Conservation (phyloP, 2,329 filamentous ascomycete genomes). For the Apiospora hydei region DNA sequence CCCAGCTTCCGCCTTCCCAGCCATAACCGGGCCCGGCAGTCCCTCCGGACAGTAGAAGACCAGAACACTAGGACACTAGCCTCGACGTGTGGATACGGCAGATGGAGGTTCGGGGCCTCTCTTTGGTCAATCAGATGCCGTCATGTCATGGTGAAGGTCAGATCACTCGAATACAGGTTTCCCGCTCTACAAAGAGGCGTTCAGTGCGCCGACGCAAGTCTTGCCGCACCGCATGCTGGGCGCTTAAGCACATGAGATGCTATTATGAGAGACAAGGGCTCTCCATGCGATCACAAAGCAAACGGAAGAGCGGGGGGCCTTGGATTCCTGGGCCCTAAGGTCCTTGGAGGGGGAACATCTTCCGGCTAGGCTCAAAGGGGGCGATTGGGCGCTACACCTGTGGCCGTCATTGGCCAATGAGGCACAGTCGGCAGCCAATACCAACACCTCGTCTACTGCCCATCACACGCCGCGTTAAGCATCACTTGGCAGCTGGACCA, state of each 20-base stretch:
- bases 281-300: constrained; percentile 23
- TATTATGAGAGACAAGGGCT: constrained; percentile 27
- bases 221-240: constrained; percentile 48
- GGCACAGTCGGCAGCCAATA: constrained; percentile 40
- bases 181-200: constrained; percentile 35
- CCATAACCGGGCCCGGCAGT: constrained; percentile 33
- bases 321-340: constrained; percentile 11
- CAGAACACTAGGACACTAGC: constrained; percentile 29
- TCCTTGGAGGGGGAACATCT: not conserved
- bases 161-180: constrained; percentile 32
- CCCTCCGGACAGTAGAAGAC: constrained; percentile 27
- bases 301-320: constrained; percentile 8
- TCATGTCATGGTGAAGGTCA: constrained; percentile 4
- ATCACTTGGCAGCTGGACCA: constrained; percentile 29
- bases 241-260: constrained; percentile 46
- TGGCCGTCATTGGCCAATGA: constrained; percentile 42
- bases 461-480: constrained; percentile 39
- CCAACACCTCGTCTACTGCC: constrained; percentile 39
- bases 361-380: constrained; percentile 42
- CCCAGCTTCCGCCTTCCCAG: constrained; percentile 25
- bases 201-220: constrained; percentile 37
- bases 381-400: constrained; percentile 49
- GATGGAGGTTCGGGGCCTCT: constrained; percentile 31
- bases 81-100: constrained; percentile 32
- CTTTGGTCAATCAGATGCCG: constrained; percentile 34